A percentile compares a stretch with the other conserved stretches of the same genome.
These are phyloP conservation scores for Aspergillus fumigatus DNA, from an alignment of 2,329 filamentous ascomycete species.

Conservation along the genomic window DNA sequence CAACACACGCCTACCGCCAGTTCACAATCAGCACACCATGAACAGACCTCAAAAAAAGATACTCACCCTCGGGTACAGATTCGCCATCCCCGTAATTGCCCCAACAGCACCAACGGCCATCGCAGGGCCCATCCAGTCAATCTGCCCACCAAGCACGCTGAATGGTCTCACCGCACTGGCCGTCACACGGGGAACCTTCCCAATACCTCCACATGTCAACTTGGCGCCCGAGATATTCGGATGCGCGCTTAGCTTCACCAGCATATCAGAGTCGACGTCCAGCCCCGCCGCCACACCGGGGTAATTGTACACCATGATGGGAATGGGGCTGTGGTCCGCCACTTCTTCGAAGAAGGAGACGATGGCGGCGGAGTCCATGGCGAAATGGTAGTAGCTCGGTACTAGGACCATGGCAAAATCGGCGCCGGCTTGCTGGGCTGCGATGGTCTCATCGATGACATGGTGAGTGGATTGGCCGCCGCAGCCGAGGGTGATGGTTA, in stretches of 20 bases:
- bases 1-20: conserved; percentile 38
- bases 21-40: background rate
- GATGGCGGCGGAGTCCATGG: conserved; percentile 58
- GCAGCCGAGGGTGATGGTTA: conserved; percentile 42
- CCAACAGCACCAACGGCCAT: conserved; percentile 56
- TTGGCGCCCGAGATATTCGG: conserved; percentile 36
- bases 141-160: conserved; percentile 39
- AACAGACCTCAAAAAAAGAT: background rate
- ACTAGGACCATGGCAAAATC: conserved; percentile 70
- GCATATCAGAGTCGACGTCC: conserved; percentile 41
- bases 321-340: conserved; percentile 50
- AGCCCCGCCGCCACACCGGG: conserved; percentile 41
- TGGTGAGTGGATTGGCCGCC: conserved; percentile 37
- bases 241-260: conserved; percentile 27
- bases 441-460: conserved; percentile 55
- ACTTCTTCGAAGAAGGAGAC: conserved; percentile 61
- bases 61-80: conserved; percentile 52
- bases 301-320: conserved; percentile 47
- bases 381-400: conserved; percentile 66
- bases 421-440: conserved; percentile 63
- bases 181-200: conserved; percentile 39
- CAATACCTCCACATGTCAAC: conserved; percentile 36
- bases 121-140: conserved; percentile 50
- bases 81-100: conserved; percentile 60
- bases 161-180: conserved; percentile 36